Percentiles rank a stretch among this genome's conserved stretches.
These are phyloP conservation scores for Podospora australis DNA, from an alignment of 495 filamentous ascomycete species.

Conservation along the genomic window DNA sequence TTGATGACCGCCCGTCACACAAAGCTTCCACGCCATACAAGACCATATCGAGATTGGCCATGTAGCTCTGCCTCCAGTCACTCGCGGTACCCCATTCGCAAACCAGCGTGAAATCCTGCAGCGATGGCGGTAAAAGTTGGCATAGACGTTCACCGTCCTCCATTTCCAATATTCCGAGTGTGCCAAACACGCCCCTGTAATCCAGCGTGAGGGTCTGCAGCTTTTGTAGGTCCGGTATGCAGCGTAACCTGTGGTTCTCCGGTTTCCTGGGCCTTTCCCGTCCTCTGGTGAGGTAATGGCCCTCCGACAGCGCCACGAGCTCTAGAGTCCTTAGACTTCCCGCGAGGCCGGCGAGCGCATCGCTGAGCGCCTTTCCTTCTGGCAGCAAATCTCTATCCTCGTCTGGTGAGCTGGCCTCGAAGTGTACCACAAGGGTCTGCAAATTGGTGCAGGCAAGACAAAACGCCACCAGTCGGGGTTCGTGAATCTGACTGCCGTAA, in stretches of 20 bases:
- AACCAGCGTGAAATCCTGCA: constrained; percentile 26
- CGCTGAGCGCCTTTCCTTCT: constrained; percentile 25
- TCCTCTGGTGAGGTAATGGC: constrained; percentile 29
- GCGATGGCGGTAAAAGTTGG: constrained; percentile 20
- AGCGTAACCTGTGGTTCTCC: constrained; percentile 29
- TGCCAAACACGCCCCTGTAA: constrained; percentile 30
- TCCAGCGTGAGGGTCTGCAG: constrained; percentile 26
- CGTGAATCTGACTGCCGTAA: constrained; percentile 28
- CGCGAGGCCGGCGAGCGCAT: constrained; percentile 19
- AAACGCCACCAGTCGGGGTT: constrained; percentile 23
- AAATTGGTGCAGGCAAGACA: constrained; percentile 26
- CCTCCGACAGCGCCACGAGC: constrained; percentile 23
- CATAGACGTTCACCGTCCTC: constrained; percentile 31
- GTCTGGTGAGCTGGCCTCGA: constrained; percentile 23
- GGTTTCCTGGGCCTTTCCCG: constrained; percentile 27
- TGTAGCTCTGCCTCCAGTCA: constrained; percentile 30
- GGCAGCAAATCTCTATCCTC: constrained; percentile 25
- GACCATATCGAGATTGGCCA: constrained; percentile 28
- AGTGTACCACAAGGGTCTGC: constrained; percentile 26
- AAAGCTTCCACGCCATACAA: constrained; percentile 26
- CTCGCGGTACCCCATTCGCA: constrained; percentile 29
- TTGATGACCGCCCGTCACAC: constrained; percentile 15
- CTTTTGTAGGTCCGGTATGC: constrained; percentile 21
- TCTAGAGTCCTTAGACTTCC: constrained; percentile 21
- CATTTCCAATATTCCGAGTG: constrained; percentile 27